A percentile compares a stretch with the other conserved stretches of the same genome.
phyloP scores from a whole-genome alignment of 805 yeast species.

The Maudiozyma saulgeensis region DNA sequence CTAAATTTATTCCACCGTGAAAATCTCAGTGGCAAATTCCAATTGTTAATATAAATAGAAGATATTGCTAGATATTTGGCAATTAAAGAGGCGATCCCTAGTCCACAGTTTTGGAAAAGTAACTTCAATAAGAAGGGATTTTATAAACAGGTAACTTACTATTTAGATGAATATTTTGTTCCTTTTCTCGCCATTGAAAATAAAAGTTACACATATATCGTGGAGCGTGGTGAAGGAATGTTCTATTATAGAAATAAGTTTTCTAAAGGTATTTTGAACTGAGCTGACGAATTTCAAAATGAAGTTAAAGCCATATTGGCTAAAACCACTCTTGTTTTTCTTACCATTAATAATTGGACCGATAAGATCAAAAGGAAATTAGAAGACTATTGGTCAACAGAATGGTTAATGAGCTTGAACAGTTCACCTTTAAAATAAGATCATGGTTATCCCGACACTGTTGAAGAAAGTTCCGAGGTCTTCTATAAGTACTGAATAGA shows the following conservation, averaged over 20 bases:
- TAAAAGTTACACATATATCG: background rate
- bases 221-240: no score
- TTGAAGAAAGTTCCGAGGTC: background rate
- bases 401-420: background rate
- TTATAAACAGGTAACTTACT: background rate
- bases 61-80: no score
- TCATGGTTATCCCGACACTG: background rate
- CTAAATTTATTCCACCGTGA: no score
- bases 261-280: background rate
- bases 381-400: background rate
- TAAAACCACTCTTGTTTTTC: background rate
- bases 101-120: no score
- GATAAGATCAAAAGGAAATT: background rate
- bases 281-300: background rate
- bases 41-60: no score
- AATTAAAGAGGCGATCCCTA: no score
- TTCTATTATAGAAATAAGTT: no score
- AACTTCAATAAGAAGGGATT: background rate
- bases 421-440: no score
- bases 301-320: no score
- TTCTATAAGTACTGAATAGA: background rate
- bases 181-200: background rate
- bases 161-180: background rate
- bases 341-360: background rate
- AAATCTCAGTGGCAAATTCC: no score